Conservation (phyloP, 345 rosid genomes). For the Eucalyptus microcorys region DNA sequence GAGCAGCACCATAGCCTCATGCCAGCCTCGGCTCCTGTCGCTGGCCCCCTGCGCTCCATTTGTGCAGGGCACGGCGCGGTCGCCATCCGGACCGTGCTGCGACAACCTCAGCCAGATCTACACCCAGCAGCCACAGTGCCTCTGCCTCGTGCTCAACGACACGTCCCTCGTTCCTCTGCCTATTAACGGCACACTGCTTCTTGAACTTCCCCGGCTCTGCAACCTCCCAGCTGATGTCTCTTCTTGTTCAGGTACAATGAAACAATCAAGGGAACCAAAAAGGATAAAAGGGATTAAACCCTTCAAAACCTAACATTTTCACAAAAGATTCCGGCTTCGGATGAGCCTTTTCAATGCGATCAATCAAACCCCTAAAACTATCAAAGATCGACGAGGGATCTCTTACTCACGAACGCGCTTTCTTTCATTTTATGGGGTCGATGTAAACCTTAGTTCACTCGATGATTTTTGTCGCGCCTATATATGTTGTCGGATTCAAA, state of each 20-base stretch:
- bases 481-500: neutral
- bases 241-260: constrained; percentile 10
- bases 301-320: neutral
- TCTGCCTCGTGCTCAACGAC: constrained; percentile 59
- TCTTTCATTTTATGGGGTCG: neutral
- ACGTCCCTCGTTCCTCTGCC: constrained; percentile 37
- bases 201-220: constrained; percentile 53
- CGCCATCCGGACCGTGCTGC: constrained; percentile 54
- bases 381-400: neutral
- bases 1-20: constrained; percentile 15
- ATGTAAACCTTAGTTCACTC: neutral
- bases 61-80: constrained; percentile 44
- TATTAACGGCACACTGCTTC: constrained; percentile 52
- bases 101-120: constrained; percentile 46
- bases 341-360: neutral
- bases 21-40: constrained; percentile 43
- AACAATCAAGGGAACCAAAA: neutral
- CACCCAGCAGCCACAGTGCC: constrained; percentile 40
- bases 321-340: neutral
- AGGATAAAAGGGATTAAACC: neutral
- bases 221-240: constrained; percentile 24
- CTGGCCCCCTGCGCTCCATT: constrained; percentile 63
- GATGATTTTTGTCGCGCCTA: neutral
- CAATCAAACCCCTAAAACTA: neutral
- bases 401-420: neutral